A percentile compares a stretch with the other conserved stretches of the same genome.
phyloP scores from a whole-genome alignment of 306 rosid species.

The Boehmeria nivea region DNA sequence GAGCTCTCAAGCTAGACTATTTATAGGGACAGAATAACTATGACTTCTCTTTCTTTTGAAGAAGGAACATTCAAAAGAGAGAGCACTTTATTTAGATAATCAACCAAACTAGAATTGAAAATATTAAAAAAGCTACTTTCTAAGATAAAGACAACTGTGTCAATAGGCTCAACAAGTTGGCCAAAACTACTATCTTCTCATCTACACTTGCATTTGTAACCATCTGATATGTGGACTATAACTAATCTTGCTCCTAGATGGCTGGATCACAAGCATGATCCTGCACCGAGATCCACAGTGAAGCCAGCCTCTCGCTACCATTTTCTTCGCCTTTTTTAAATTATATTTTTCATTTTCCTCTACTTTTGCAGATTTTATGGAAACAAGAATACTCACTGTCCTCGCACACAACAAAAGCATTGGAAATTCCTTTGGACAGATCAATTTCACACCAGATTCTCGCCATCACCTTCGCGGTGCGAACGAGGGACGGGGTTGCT shows the following conservation, averaged over 20 bases:
- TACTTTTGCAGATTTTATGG: conserved; percentile 26
- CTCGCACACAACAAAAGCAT: conserved; percentile 26
- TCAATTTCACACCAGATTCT: conserved; percentile 62
- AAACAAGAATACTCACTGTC: conserved; percentile 28
- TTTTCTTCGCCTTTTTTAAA: conserved; percentile 20
- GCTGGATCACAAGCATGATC: conserved; percentile 24
- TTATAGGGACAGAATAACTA: conserved; percentile 56
- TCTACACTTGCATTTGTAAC: background rate
- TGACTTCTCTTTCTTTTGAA: conserved; percentile 27
- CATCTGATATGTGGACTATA: conserved; percentile 21
- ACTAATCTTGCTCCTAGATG: conserved; percentile 10
- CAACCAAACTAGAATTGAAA: conserved; percentile 38
- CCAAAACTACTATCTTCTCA: conserved; percentile 31
- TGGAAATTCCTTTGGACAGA: conserved; percentile 20
- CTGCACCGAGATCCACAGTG: conserved; percentile 31
- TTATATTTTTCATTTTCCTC: background rate
- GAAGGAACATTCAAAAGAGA: conserved; percentile 45
- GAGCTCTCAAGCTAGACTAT: conserved; percentile 56
- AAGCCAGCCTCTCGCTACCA: conserved; percentile 31
- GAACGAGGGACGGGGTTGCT: conserved; percentile 33
- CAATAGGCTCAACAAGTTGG: conserved; percentile 47
- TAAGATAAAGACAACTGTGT: conserved; percentile 28
- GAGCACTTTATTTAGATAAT: conserved; percentile 50
- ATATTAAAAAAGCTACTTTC: conserved; percentile 25
- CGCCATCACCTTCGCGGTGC: conserved; percentile 33